These are phyloP conservation scores for Cylindrodendrum hubeiense DNA, from an alignment of 2,329 filamentous ascomycete genomes.

Conservation along the genomic window DNA sequence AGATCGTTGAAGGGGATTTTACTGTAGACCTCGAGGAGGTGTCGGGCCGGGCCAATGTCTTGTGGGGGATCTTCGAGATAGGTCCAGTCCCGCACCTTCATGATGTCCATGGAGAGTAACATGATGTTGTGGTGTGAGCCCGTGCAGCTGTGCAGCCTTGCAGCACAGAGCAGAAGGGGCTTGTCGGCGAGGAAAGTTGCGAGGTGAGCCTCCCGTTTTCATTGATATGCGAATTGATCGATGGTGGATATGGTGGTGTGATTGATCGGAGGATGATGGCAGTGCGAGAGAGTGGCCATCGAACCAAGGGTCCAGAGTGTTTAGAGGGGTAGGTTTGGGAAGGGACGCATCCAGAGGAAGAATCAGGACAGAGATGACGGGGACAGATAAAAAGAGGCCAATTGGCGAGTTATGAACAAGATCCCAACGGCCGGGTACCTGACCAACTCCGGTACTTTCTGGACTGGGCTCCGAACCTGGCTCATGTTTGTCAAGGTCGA, in stretches of 20 bases:
- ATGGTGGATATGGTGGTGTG: conserved; percentile 11
- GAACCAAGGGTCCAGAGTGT: background rate
- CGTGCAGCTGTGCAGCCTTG: background rate
- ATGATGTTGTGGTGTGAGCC: conserved; percentile 26
- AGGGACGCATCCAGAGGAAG: background rate
- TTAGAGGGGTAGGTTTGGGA: background rate
- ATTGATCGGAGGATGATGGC: conserved; percentile 17
- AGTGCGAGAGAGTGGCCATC: conserved; percentile 24
- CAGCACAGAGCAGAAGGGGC: conserved; percentile 4
- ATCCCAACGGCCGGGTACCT: conserved; percentile 1
- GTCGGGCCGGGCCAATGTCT: conserved; percentile 51
- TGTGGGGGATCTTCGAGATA: conserved; percentile 53
- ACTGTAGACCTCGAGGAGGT: conserved; percentile 55
- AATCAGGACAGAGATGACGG: background rate
- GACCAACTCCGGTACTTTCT: conserved; percentile 5
- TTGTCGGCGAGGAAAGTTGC: conserved; percentile 14
- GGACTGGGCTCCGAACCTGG: conserved; percentile 12
- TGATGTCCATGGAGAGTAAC: conserved; percentile 46
- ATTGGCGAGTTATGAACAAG: conserved; percentile 23
- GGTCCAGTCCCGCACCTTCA: conserved; percentile 55
- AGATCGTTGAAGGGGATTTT: conserved; percentile 51
- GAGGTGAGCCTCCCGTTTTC: conserved; percentile 20
- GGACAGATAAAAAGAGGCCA: background rate
- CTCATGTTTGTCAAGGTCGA: conserved; percentile 11
- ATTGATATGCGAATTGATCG: conserved; percentile 28